Evolutionary conservation across 345 rosid genomes (phyloP).

Genomic region (Orychophragmus violaceus): DNA sequence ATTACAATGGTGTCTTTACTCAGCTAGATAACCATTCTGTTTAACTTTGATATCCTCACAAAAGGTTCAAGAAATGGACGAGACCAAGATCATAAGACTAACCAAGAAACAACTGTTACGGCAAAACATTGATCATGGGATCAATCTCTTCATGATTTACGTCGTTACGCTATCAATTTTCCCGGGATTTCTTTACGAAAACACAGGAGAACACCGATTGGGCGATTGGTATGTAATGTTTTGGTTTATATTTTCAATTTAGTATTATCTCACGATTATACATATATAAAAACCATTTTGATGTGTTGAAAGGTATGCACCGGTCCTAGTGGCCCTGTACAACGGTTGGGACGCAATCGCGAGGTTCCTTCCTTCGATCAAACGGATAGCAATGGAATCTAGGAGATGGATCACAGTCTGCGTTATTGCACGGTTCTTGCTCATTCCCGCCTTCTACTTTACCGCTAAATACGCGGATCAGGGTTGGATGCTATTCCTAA

Average conservation of each 20-base stretch:
- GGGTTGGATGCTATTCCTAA: slow-evolving; percentile 83
- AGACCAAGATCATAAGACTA: slow-evolving; percentile 24
- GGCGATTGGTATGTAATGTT: slow-evolving; percentile 73
- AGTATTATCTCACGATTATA: too few species aligned
- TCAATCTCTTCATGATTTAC: slow-evolving; percentile 55
- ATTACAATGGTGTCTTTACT: neutral
- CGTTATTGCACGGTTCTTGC: slow-evolving; percentile 42
- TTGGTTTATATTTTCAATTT: too few species aligned
- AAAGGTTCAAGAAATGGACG: slow-evolving; percentile 34
- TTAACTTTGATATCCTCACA: neutral
- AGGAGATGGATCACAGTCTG: slow-evolving; percentile 46
- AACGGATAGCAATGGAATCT: slow-evolving; percentile 44
- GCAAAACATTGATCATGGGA: slow-evolving; percentile 54
- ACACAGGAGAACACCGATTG: slow-evolving; percentile 65
- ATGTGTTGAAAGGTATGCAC: slow-evolving; percentile 54
- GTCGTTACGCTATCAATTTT: slow-evolving; percentile 66
- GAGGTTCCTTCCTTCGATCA: slow-evolving; percentile 52
- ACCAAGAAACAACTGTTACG: slow-evolving; percentile 38
- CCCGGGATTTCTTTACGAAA: slow-evolving; percentile 81
- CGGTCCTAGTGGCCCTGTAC: slow-evolving; percentile 65
- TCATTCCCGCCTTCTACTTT: slow-evolving; percentile 74
- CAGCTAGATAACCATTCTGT: neutral
- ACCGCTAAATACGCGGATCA: slow-evolving; percentile 69
- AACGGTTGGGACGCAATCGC: slow-evolving; percentile 61
- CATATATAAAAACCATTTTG: neutral